Conservation (phyloP, 371 early-diverging fungal genomes). For the Catenaria anguillulae region DNA sequence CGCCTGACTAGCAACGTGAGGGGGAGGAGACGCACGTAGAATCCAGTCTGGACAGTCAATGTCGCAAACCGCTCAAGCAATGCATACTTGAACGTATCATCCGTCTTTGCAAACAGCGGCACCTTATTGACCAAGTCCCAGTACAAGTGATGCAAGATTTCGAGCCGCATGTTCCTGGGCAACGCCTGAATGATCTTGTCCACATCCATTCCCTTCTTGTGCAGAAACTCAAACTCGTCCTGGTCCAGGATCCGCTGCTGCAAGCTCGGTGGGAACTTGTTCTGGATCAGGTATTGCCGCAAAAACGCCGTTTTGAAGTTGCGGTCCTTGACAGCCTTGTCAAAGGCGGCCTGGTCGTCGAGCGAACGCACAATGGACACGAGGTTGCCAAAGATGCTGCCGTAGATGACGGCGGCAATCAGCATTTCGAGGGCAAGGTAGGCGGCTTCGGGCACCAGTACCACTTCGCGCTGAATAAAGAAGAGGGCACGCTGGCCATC, state of each 20-base stretch:
- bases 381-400: neutral
- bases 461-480: slow-evolving; percentile 3
- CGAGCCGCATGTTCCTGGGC: neutral
- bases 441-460: neutral
- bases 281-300: neutral
- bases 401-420: neutral
- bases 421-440: neutral
- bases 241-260: neutral
- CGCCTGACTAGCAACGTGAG: no score
- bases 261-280: neutral
- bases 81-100: neutral
- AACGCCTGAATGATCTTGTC: neutral
- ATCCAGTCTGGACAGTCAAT: neutral
- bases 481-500: neutral
- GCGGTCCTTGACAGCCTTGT: neutral
- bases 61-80: neutral
- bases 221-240: neutral
- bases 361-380: neutral
- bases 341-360: slow-evolving; percentile 1
- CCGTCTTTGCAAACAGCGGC: neutral
- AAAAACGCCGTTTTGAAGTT: neutral
- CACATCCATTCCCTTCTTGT: no score
- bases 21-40: neutral
- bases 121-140: neutral
- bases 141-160: neutral